Evolutionary conservation across 2,329 filamentous ascomycete species (phyloP), one percentile per base, ranked within the genome.

Genomic region (Cordyceps fumosorosea): DNA sequence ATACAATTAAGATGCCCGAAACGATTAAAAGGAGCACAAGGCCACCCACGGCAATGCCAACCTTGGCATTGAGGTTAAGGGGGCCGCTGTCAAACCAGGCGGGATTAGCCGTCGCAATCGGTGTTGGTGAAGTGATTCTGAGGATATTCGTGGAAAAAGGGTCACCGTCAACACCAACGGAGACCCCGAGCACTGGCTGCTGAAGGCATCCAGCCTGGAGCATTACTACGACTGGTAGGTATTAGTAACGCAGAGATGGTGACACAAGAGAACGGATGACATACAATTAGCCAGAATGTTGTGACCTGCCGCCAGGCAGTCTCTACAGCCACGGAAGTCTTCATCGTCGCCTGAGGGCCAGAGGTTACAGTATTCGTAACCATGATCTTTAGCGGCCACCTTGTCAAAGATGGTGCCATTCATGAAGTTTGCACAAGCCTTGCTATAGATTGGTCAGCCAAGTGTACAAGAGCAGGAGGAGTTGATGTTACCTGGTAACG

Each of bases 201-300:
- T 86, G 81, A 58, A 77, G 68, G 66, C 85, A 88, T 7, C 81
- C 84, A 20, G 82, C 84, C 62, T 84, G 73, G 8, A 88, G 75
- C 42, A 81, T 73, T 14, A 74, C 78, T 48, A 84, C 65, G 64
- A 81, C 79, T 81, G 40, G 1, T 4, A 6, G 20, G 66, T 54
- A 62, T 72, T 66, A 76, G 67, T 45, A 62, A 60, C 29, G 20
- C 26, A 34, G n/a, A 8, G 20, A 26, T 20, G 26, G 5, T 34
- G 14, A 4, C 7, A 18, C 42, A 14, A 16, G 32, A 59, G 22
- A 29, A 37, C 22, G 18, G 6, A 37, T 26, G 24, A 73, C 76
- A 52, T 70, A 84, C 82, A 86, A 66, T 88, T 88, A 60, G 75
- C 75, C n/a, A 84, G 62, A 62, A 77, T 81, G 29, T 76, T 66